These are phyloP conservation scores for Diaporthe ampelina DNA, from an alignment of 2,329 filamentous ascomycete species.

Conservation along the genomic window DNA sequence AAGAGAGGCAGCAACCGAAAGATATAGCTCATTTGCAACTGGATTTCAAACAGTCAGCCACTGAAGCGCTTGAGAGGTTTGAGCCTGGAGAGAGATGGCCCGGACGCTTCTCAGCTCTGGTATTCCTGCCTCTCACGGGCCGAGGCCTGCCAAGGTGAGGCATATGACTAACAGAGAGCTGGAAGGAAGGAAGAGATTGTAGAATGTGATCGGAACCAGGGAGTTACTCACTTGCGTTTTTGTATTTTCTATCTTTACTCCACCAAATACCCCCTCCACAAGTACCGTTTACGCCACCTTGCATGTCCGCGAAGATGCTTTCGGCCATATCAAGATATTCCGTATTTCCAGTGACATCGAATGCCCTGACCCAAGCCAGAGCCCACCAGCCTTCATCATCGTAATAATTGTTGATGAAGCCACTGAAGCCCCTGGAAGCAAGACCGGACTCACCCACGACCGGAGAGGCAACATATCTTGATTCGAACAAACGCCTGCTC, in stretches of 20 bases:
- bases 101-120: background rate
- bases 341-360: conserved; percentile 62
- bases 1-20: conserved; percentile 65
- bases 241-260: conserved; percentile 65
- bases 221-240: conserved; percentile 56
- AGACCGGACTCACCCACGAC: conserved; percentile 44
- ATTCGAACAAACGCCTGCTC: conserved; percentile 53
- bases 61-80: background rate
- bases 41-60: background rate
- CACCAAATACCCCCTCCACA: conserved; percentile 71
- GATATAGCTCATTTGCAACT: conserved; percentile 69
- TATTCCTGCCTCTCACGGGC: background rate
- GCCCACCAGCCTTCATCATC: conserved; percentile 77
- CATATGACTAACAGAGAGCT: background rate
- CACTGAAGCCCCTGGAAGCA: conserved; percentile 53
- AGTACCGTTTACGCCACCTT: conserved; percentile 57
- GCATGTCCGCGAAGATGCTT: conserved; percentile 68
- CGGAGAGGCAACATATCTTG: conserved; percentile 52
- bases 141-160: no score
- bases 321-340: conserved; percentile 66
- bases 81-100: background rate
- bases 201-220: background rate
- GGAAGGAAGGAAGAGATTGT: background rate
- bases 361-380: conserved; percentile 68
- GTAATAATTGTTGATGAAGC: conserved; percentile 69